phyloP scores from a whole-genome alignment of 257 asterid species.

The Misopates orontium region DNA sequence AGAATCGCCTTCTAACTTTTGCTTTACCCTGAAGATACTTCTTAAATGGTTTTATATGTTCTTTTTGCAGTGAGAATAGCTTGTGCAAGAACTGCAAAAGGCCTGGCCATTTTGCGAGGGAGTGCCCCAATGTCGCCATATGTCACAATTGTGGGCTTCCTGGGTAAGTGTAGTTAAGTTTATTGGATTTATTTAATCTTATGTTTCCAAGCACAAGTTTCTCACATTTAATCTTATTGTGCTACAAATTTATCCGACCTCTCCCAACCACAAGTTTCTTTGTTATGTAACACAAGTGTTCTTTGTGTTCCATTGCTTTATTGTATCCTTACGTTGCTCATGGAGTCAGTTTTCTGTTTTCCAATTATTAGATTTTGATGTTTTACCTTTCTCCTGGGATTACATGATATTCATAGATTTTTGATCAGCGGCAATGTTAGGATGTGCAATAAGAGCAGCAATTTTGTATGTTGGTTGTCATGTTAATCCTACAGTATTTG shows the following conservation, averaged over 20 bases:
- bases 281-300: too few relatives aligned
- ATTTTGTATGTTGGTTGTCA: background rate
- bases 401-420: background rate
- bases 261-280: background rate
- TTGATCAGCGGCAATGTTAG: background rate
- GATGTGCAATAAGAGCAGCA: background rate
- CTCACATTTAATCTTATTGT: background rate
- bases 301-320: too few relatives aligned
- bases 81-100: slow-evolving; percentile 96
- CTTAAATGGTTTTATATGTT: slow-evolving; percentile 14
- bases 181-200: background rate
- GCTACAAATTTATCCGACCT: background rate
- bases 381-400: background rate
- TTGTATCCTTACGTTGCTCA: too few relatives aligned
- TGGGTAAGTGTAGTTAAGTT: slow-evolving; percentile 56
- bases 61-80: slow-evolving; percentile 61
- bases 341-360: too few relatives aligned
- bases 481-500: background rate
- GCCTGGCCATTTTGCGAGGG: slow-evolving; percentile 98
- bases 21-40: slow-evolving; percentile 20
- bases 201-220: background rate
- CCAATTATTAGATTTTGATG: background rate
- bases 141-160: slow-evolving; percentile 99
- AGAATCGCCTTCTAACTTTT: background rate
- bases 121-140: slow-evolving; percentile 89